These are phyloP conservation scores for Backusella macrospora DNA, from an alignment of 192 early-diverging fungal genomes.

Conservation along the genomic window DNA sequence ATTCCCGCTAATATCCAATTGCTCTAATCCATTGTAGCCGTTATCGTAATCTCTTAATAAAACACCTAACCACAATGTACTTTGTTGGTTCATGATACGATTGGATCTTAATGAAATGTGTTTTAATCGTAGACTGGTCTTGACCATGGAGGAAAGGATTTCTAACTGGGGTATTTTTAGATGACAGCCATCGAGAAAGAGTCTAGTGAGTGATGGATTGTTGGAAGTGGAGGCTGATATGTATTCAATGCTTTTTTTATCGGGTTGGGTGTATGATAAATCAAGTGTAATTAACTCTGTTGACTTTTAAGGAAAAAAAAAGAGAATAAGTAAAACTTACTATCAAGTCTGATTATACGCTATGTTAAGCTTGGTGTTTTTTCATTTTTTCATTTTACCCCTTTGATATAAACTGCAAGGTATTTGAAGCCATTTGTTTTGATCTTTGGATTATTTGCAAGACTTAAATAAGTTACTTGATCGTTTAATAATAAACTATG, in stretches of 20 bases:
- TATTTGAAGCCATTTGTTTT: conserved; percentile 77
- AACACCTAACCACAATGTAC: conserved; percentile 56
- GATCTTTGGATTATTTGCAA: conserved; percentile 70
- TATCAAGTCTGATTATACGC: too few species aligned
- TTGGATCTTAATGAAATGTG: conserved; percentile 51
- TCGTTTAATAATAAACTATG: conserved; percentile 75
- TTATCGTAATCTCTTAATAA: conserved; percentile 59
- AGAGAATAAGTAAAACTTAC: background rate
- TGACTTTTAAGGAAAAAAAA: conserved; percentile 45
- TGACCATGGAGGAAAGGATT: conserved; percentile 36
- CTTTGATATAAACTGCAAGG: conserved; percentile 72
- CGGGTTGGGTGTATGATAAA: conserved; percentile 69
- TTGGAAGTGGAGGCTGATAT: conserved; percentile 63
- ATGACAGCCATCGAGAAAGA: conserved; percentile 31
- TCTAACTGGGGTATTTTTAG: conserved; percentile 26
- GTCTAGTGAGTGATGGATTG: conserved; percentile 12
- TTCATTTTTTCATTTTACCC: conserved; percentile 41
- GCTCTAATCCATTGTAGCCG: conserved; percentile 36
- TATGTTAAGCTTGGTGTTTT: too few species aligned
- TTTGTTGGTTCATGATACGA: conserved; percentile 44
- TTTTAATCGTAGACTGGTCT: conserved; percentile 35
- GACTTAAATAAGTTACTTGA: conserved; percentile 62
- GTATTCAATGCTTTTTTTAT: conserved; percentile 69
- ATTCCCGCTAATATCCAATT: conserved; percentile 47
- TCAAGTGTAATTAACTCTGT: conserved; percentile 66